phyloP scores from a whole-genome alignment of 129 eudicot species.

The Rutidosis leptorrhynchoides region DNA sequence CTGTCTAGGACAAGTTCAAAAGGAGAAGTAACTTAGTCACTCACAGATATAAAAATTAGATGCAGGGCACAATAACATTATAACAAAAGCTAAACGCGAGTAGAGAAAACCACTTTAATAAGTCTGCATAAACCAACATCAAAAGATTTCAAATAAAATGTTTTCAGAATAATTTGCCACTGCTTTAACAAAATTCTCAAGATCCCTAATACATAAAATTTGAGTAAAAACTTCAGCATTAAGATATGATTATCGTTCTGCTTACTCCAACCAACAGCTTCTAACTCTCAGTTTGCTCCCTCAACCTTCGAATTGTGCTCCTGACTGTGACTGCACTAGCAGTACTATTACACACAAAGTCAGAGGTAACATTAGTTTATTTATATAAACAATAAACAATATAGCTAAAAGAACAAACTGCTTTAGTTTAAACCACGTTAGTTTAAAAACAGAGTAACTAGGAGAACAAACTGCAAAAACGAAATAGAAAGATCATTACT shows the following conservation, averaged over 20 bases:
- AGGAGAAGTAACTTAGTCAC: too few relatives aligned
- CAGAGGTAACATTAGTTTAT: neutral
- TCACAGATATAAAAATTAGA: too few relatives aligned
- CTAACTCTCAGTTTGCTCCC: conserved; percentile 93
- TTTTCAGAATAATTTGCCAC: neutral
- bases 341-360: conserved; percentile 44
- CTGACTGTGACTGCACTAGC: conserved; percentile 95
- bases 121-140: conserved; percentile 4
- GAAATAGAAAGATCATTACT: conserved; percentile 33
- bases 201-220: conserved; percentile 18
- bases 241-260: neutral
- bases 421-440: too few relatives aligned
- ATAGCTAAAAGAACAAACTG: too few relatives aligned
- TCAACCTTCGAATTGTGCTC: conserved; percentile 87
- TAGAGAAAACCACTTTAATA: neutral
- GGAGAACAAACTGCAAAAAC: neutral
- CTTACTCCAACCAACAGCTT: neutral
- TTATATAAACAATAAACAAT: too few relatives aligned
- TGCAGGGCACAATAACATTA: too few relatives aligned
- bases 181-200: conserved; percentile 23
- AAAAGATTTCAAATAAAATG: conserved; percentile 19
- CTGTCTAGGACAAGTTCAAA: neutral
- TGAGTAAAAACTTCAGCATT: conserved; percentile 11
- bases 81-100: neutral
- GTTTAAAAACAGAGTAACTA: neutral